A percentile compares a stretch with the other conserved stretches of the same genome.
Conservation (phyloP, 208 protist genomes). For the Phytomonas sp. region DNA sequence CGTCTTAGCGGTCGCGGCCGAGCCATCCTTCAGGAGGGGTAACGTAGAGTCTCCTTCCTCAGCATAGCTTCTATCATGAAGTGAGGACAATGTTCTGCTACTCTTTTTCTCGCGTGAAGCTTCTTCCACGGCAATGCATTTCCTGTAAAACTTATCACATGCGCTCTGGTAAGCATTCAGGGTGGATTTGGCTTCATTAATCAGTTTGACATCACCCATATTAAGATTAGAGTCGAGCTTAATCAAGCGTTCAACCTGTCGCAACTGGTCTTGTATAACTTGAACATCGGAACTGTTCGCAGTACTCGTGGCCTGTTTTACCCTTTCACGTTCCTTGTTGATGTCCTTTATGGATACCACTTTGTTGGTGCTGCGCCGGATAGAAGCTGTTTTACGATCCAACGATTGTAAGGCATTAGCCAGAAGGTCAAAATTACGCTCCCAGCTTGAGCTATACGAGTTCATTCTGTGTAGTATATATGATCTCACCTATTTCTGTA, state of each 20-base stretch:
- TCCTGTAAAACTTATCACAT: slow-evolving; percentile 80
- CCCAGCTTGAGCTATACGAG: slow-evolving; percentile 22
- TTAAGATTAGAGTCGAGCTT: slow-evolving; percentile 50
- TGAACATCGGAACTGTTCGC: slow-evolving; percentile 63
- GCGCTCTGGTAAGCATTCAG: slow-evolving; percentile 64
- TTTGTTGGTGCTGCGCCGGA: slow-evolving; percentile 75
- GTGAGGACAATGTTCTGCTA: slow-evolving; percentile 4
- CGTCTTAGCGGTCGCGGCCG: slow-evolving; percentile 26
- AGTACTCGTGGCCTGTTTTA: slow-evolving; percentile 42
- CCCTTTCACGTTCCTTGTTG: slow-evolving; percentile 61
- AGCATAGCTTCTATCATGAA: background rate
- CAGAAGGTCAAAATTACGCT: slow-evolving; percentile 58
- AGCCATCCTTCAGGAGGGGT: background rate
- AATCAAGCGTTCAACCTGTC: slow-evolving; percentile 69
- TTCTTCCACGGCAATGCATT: slow-evolving; percentile 69
- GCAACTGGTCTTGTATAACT: slow-evolving; percentile 53
- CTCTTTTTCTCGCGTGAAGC: slow-evolving; percentile 27
- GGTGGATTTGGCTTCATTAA: slow-evolving; percentile 49
- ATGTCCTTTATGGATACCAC: slow-evolving; percentile 54
- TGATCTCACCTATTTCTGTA: slow-evolving; percentile 4
- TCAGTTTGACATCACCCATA: slow-evolving; percentile 62
- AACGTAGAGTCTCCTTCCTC: background rate
- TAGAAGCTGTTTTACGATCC: slow-evolving; percentile 45
- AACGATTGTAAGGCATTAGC: slow-evolving; percentile 43
- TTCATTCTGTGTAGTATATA: slow-evolving; percentile 11